Evolutionary conservation across 2,329 filamentous ascomycete species (phyloP).

Genomic region (Hypoxylon sp.): DNA sequence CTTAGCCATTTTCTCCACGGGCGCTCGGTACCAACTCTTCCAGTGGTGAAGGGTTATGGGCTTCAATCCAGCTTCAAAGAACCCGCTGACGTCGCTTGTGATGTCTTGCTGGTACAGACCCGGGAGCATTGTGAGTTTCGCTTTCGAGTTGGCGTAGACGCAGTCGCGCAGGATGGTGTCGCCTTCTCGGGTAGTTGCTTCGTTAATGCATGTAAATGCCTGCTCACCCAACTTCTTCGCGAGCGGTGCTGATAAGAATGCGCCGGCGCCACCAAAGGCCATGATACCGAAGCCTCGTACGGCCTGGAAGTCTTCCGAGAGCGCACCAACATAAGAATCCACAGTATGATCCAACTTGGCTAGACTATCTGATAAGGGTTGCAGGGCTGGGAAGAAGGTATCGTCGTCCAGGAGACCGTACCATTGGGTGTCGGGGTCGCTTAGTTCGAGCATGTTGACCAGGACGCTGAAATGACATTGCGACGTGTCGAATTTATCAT

Average conservation of each 20-base stretch:
- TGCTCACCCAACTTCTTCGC: conserved; percentile 56
- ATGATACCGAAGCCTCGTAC: conserved; percentile 64
- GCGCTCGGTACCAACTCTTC: conserved; percentile 66
- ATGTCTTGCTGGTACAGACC: conserved; percentile 67
- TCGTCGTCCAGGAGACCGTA: conserved; percentile 68
- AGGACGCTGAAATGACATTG: conserved; percentile 67
- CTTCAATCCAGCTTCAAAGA: conserved; percentile 65
- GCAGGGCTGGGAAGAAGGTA: conserved; percentile 68
- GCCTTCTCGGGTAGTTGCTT: conserved; percentile 54
- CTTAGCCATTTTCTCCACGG: conserved; percentile 59
- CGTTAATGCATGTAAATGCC: conserved; percentile 58
- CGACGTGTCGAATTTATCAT: conserved; percentile 52
- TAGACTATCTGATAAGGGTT: conserved; percentile 58
- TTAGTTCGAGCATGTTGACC: conserved; percentile 56
- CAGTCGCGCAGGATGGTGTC: conserved; percentile 67
- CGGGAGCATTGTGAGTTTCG: conserved; percentile 63
- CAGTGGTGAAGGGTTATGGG: conserved; percentile 69
- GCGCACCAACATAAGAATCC: conserved; percentile 62
- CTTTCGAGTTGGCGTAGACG: conserved; percentile 62
- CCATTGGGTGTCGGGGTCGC: conserved; percentile 59
- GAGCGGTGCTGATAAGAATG: conserved; percentile 65
- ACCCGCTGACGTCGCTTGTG: conserved; percentile 62
- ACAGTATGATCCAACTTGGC: conserved; percentile 56
- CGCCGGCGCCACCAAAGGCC: conserved; percentile 68
- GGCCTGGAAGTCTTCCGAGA: conserved; percentile 64